Percentiles rank a stretch among this genome's conserved stretches.
Evolutionary conservation across 108 stramenopile species (phyloP).

Genomic region (Skeletonema marinoi): DNA sequence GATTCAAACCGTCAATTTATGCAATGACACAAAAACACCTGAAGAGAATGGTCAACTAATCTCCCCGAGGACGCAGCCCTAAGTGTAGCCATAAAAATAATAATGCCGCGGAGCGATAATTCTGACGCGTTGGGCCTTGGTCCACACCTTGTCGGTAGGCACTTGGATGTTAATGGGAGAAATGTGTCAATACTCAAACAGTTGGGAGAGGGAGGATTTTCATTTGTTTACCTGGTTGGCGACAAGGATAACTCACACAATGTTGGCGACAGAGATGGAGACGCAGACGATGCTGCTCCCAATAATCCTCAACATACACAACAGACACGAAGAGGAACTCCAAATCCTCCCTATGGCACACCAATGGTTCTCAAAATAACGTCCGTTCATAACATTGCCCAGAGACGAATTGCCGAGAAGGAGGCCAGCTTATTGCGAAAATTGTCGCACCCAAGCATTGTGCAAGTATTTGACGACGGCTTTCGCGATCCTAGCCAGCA

Average conservation of each 20-base stretch:
- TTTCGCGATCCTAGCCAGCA: constrained; percentile 32
- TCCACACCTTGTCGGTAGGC: constrained; percentile 69
- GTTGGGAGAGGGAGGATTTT: constrained; percentile 94
- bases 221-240: constrained; percentile 90
- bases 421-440: constrained; percentile 77
- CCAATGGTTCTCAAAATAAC: constrained; percentile 84
- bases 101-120: constrained; percentile 18
- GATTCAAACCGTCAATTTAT: no score
- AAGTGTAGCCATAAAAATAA: no score
- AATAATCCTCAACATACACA: constrained; percentile 10
- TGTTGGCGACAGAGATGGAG: constrained; percentile 31
- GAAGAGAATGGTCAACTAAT: no score
- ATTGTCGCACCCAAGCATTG: constrained; percentile 71
- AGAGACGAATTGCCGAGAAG: constrained; percentile 86
- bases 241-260: constrained; percentile 40
- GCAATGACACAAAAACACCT: no score
- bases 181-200: constrained; percentile 57
- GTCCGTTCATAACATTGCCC: constrained; percentile 68
- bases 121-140: constrained; percentile 56
- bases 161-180: constrained; percentile 55
- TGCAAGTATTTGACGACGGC: constrained; percentile 69
- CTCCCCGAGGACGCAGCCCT: no score
- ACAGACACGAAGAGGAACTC: constrained; percentile 12
- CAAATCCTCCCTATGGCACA: constrained; percentile 16
- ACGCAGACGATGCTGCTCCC: constrained; percentile 26